Base-by-base conservation (phyloP, 495 filamentous ascomycete genomes). In the Articulospora tetracladia region DNA sequence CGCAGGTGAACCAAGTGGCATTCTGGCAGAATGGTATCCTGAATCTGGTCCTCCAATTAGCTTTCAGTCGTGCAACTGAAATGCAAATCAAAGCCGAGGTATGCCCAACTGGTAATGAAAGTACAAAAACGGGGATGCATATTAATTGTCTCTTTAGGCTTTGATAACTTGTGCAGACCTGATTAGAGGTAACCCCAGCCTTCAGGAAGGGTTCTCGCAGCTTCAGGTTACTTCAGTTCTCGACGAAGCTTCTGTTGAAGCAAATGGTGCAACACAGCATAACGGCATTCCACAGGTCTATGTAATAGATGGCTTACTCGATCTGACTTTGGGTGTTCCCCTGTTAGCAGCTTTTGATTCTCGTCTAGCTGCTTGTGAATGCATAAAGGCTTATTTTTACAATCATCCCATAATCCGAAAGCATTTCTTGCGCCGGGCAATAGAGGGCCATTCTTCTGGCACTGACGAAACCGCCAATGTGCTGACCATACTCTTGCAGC, bases 221-320 rank as follows among this genome's bases (percentile, higher is more conserved):
- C 80, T 95, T 25, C 80, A 87, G 62, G 89, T 93, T 11, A 78
- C 79, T 22, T 79, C 85, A 19, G 74, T 83, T 22, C 70, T 83
- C 36, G 76, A 78, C 51, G 76, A 80, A 41, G 70, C 64, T 10
- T 55, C 30, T 46, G 71, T 73, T 56, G 51, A 74, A 55, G 62
- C 71, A 56, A 68, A 74, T 69, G 65, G 63, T 54, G 80, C 80
- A 57, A 74, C 72, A 17, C 75, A 79, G 54, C 62, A 70, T 59
- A 85, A 79, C 57, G 77, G 74, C 6, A 74, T 83, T 30, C 73
- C 82, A 36, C 87, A 78, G 62, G 82, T 93, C 41, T 96, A 93
- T 75, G 90, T 98, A 22, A 96, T 98, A 62, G 92, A 97, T 71
- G 94, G 89, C 11, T 76, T 98, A n/a, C 79, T 98, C 50, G 92